Percentiles rank a stretch among this genome's conserved stretches.
Evolutionary conservation across 106 monocot genomes (phyloP).

Genomic region (Acorus gramineus): DNA sequence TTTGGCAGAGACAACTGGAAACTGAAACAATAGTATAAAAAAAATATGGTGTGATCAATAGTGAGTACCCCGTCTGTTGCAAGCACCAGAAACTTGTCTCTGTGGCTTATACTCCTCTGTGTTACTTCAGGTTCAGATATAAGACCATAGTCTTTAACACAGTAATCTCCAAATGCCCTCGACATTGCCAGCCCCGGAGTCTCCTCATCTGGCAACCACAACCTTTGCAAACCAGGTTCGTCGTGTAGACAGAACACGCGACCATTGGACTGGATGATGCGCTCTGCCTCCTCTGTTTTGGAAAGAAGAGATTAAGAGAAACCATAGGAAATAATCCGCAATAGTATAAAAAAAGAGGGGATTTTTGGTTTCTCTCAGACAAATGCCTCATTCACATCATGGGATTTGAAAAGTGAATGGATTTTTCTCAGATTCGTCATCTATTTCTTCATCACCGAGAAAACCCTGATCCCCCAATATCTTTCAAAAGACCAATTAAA

Average conservation of each 20-base stretch:
- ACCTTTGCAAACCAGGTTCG: slow-evolving; percentile 71
- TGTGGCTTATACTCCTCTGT: slow-evolving; percentile 37
- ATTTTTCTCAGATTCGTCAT: no score
- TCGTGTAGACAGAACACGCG: slow-evolving; percentile 68
- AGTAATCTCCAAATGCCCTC: slow-evolving; percentile 89
- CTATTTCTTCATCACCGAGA: no score
- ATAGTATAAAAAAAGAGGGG: no score
- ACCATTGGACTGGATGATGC: slow-evolving; percentile 68
- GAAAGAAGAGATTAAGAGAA: background rate
- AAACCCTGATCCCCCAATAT: no score
- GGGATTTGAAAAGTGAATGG: no score
- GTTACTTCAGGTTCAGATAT: slow-evolving; percentile 80
- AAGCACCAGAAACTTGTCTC: slow-evolving; percentile 73
- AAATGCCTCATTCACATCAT: no score
- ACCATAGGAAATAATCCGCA: background rate
- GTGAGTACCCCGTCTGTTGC: slow-evolving; percentile 83
- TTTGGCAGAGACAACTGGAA: background rate
- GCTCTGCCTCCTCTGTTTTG: slow-evolving; percentile 62
- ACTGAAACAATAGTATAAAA: no score
- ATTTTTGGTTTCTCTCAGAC: no score
- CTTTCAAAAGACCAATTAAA: no score
- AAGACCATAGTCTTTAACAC: slow-evolving; percentile 66
- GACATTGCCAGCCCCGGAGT: slow-evolving; percentile 88
- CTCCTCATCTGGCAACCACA: slow-evolving; percentile 66
- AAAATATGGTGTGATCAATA: background rate